Evolutionary conservation across 176 grass and related monocot genomes (phyloP).

Genomic region (Raddia distichophylla): DNA sequence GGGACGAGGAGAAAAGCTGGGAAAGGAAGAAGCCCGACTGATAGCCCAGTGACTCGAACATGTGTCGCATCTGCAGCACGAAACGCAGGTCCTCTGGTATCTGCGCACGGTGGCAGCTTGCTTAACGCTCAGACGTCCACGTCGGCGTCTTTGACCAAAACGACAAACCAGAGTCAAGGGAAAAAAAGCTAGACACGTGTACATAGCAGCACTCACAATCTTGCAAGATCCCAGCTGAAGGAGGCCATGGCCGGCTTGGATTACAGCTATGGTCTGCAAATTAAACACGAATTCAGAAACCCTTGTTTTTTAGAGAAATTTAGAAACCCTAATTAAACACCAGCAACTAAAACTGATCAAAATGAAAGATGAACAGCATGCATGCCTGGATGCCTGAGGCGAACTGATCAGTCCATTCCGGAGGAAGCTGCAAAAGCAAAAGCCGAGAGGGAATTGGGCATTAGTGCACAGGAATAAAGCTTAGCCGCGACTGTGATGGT

Average conservation of each 20-base stretch:
- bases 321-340: not conserved
- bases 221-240: conserved; percentile 95
- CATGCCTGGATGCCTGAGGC: conserved; percentile 92
- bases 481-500: conserved; percentile 33
- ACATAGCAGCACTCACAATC: conserved; percentile 67
- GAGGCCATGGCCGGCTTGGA: conserved; percentile 98
- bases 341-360: not conserved
- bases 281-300: conserved; percentile 18
- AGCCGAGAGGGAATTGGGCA: conserved; percentile 26
- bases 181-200: not conserved
- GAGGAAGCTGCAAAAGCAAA: conserved; percentile 85
- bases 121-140: conserved; percentile 36
- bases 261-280: conserved; percentile 92
- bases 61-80: conserved; percentile 96
- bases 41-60: conserved; percentile 97
- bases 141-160: conserved; percentile 33
- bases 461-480: conserved; percentile 53
- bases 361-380: not conserved
- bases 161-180: conserved; percentile 36
- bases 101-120: conserved; percentile 44
- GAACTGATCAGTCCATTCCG: conserved; percentile 98
- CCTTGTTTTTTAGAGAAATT: not conserved
- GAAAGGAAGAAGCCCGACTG: conserved; percentile 99
- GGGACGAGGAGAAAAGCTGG: conserved; percentile 90
- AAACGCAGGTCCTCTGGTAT: conserved; percentile 98